Conservation (phyloP, 2,329 filamentous ascomycete genomes). For the Plectosphaerella plurivora region DNA sequence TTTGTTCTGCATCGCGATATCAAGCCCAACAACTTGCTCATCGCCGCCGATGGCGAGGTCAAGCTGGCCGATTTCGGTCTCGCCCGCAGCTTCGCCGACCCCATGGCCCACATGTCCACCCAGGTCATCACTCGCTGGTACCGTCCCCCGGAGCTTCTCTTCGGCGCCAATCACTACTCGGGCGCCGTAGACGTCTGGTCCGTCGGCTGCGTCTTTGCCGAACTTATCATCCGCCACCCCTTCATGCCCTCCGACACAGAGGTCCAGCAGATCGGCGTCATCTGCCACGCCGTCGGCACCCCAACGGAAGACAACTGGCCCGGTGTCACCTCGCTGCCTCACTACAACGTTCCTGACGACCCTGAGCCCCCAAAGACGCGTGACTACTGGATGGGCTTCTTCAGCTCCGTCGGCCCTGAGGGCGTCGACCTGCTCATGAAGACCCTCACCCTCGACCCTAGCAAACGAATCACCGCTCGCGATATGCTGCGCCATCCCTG, state of each 20-base stretch:
- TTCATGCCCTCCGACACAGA: conserved; percentile 83
- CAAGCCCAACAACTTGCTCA: conserved; percentile 96
- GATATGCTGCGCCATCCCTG: conserved; percentile 78
- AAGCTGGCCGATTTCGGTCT: conserved; percentile 98
- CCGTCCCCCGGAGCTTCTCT: conserved; percentile 87
- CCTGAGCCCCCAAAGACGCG: conserved; percentile 57
- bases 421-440: conserved; percentile 86
- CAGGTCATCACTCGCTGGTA: conserved; percentile 98
- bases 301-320: conserved; percentile 96
- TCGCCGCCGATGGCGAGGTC: conserved; percentile 86
- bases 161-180: conserved; percentile 82
- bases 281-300: conserved; percentile 81
- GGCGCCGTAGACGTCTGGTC: conserved; percentile 94
- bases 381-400: conserved; percentile 70
- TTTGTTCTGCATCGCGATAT: conserved; percentile 95
- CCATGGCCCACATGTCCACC: conserved; percentile 81
- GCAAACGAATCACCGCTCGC: conserved; percentile 71
- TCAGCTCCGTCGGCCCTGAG: conserved; percentile 73
- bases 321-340: conserved; percentile 74
- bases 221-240: conserved; percentile 77
- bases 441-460: conserved; percentile 83
- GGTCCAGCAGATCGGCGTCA: conserved; percentile 78
- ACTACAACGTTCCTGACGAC: conserved; percentile 69
- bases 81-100: conserved; percentile 83
- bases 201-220: conserved; percentile 87